Conservation (phyloP, 2,329 filamentous ascomycete genomes). For the Chalaropsis thielavioides region DNA sequence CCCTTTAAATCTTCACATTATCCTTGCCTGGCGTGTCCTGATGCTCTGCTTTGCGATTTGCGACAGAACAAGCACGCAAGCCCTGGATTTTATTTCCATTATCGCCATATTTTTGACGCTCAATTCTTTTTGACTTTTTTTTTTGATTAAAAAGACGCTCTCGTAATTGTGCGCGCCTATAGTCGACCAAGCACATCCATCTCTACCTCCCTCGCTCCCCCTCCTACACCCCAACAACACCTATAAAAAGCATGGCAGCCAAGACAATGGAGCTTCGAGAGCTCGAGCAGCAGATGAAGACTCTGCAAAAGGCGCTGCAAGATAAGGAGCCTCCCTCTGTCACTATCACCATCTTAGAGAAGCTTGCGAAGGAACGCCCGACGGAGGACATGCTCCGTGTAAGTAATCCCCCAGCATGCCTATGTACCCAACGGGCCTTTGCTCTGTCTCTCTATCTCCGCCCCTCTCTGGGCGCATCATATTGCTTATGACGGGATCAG, state of each 20-base stretch:
- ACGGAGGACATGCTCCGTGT: slow-evolving; percentile 82
- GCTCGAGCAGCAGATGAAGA: slow-evolving; percentile 61
- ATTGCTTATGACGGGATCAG: not conserved
- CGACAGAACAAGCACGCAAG: slow-evolving; percentile 7
- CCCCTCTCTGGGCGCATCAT: not conserved
- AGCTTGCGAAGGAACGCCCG: slow-evolving; percentile 67
- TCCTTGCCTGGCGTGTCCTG: not conserved
- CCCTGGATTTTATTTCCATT: not conserved
- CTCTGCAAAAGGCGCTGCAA: slow-evolving; percentile 62
- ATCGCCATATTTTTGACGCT: not conserved
- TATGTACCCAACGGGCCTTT: not conserved
- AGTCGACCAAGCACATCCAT: not conserved
- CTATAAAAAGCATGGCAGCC: slow-evolving; percentile 10
- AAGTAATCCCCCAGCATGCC: slow-evolving; percentile 25
- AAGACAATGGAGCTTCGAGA: slow-evolving; percentile 62
- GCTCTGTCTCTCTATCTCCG: not conserved
- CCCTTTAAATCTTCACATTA: not conserved
- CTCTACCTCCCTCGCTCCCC: not conserved
- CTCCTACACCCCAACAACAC: not conserved
- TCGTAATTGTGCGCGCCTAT: not conserved
- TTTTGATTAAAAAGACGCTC: not conserved
- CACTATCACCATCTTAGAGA: slow-evolving; percentile 59
- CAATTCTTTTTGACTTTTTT: not conserved
- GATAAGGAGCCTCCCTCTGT: slow-evolving; percentile 60
- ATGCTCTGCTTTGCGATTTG: not conserved